phyloP scores from a whole-genome alignment of 2,329 filamentous ascomycete species.

The Bipolaris zeicola region DNA sequence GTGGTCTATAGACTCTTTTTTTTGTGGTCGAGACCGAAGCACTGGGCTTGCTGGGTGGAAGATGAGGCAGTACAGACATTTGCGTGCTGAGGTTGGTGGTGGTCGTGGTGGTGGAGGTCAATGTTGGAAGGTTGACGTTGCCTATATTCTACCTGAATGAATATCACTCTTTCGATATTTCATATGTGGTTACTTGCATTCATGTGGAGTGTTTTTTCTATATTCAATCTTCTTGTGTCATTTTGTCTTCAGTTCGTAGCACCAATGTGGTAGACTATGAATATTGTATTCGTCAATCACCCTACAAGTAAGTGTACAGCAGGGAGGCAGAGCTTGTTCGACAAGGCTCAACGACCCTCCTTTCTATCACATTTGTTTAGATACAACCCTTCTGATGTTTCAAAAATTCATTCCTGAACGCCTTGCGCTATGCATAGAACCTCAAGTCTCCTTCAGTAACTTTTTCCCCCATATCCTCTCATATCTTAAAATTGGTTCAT shows the following conservation, averaged over 20 bases:
- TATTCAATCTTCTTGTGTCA: too few relatives aligned
- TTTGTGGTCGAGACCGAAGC: not conserved
- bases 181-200: not conserved
- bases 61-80: not conserved
- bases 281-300: too few relatives aligned
- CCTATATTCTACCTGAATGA: not conserved
- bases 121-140: not conserved
- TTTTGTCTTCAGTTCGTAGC: too few relatives aligned
- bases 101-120: not conserved
- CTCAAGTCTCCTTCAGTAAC: not conserved
- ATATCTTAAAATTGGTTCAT: not conserved
- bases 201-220: too few relatives aligned
- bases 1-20: not conserved
- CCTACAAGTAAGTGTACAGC: too few relatives aligned
- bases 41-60: not conserved
- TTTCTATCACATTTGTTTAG: not conserved
- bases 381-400: not conserved
- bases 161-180: not conserved
- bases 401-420: constrained; percentile 6
- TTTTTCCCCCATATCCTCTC: not conserved
- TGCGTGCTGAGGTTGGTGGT: not conserved
- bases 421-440: constrained; percentile 15
- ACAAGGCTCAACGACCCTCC: not conserved
- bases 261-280: too few relatives aligned
- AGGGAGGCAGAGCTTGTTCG: not conserved